Evolutionary conservation across 73 alveolate species (phyloP).

Genomic region (Paramecium tetraurelia): DNA sequence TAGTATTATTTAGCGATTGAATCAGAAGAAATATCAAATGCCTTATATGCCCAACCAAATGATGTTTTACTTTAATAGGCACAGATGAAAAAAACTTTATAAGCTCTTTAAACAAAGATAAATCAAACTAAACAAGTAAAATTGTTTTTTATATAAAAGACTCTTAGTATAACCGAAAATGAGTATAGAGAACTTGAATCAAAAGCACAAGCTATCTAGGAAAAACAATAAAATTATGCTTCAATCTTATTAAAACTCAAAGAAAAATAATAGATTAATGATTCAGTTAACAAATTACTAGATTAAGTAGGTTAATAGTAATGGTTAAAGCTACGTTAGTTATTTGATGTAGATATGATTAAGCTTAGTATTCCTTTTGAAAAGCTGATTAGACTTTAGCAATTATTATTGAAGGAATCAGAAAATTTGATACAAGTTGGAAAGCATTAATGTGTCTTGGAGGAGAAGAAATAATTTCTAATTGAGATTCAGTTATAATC

Average conservation of each 20-base stretch:
- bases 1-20: constrained; percentile 13
- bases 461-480: constrained; percentile 25
- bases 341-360: constrained; percentile 29
- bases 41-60: background rate
- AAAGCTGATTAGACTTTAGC: background rate
- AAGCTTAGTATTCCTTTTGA: background rate
- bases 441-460: background rate
- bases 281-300: background rate
- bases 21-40: constrained; percentile 17
- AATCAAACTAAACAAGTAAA: background rate
- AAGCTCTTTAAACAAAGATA: background rate
- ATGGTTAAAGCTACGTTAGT: background rate
- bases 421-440: background rate
- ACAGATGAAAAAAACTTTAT: background rate
- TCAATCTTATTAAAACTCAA: background rate
- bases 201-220: background rate
- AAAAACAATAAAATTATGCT: background rate
- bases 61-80: background rate
- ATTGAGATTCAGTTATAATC: background rate
- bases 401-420: background rate
- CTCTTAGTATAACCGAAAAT: background rate
- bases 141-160: background rate
- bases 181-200: background rate
- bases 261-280: background rate
- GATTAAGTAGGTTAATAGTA: background rate